phyloP scores from a whole-genome alignment of 225 moss, liverwort and hornwort species.

The Sphagnum contortum region DNA sequence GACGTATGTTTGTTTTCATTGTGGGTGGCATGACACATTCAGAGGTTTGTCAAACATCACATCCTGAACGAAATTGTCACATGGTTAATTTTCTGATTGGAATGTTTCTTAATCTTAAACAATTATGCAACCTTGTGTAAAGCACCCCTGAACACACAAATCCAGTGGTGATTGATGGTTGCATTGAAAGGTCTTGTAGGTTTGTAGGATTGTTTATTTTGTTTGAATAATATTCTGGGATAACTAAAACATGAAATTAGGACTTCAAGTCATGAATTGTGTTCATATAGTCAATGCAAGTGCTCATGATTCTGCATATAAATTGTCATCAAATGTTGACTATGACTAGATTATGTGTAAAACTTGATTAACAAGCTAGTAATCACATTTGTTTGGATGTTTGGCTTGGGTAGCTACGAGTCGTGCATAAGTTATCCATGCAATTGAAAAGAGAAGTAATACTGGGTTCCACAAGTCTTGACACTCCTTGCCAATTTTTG shows the following conservation, averaged over 20 bases:
- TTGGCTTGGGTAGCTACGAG: conserved; percentile 73
- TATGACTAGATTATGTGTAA: too few relatives aligned
- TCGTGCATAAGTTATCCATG: conserved; percentile 87
- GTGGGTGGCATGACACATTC: conserved; percentile 96
- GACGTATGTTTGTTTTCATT: conserved; percentile 81
- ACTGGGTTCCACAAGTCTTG: conserved; percentile 78
- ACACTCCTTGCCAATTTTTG: conserved; percentile 78
- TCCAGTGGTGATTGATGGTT: not conserved
- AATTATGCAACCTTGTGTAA: not conserved
- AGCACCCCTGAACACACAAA: not conserved
- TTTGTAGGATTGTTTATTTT: not conserved
- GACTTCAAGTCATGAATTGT: not conserved
- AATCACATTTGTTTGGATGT: not conserved
- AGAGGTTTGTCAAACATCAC: conserved; percentile 43
- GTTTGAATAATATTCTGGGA: not conserved
- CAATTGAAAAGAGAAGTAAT: conserved; percentile 91
- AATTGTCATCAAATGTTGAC: too few relatives aligned
- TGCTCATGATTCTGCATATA: not conserved
- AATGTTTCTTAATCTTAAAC: not conserved
- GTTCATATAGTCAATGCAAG: not conserved
- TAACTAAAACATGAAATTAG: not conserved
- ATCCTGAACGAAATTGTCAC: not conserved
- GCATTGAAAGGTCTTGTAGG: not conserved
- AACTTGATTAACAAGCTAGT: too few relatives aligned
- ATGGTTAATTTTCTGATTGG: not conserved